Conservation (phyloP, 495 filamentous ascomycete species). For the Neurospora africana region DNA sequence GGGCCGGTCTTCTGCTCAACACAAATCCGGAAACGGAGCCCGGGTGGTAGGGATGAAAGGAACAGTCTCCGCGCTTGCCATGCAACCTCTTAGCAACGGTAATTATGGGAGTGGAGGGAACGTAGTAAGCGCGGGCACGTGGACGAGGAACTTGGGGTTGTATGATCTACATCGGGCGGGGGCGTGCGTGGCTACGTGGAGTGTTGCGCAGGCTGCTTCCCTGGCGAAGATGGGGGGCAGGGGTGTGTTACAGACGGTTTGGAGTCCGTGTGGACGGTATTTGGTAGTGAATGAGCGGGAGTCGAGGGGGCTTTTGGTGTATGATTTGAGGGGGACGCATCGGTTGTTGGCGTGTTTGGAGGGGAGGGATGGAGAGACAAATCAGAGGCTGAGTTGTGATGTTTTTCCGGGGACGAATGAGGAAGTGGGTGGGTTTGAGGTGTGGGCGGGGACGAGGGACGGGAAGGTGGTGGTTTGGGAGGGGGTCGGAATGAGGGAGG, state of each 20-base stretch:
- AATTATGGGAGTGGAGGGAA: slow-evolving; percentile 13
- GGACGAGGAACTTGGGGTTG: slow-evolving; percentile 62
- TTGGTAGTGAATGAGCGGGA: slow-evolving; percentile 78
- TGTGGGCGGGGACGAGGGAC: slow-evolving; percentile 80
- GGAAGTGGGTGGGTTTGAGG: slow-evolving; percentile 47
- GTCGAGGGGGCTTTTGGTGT: slow-evolving; percentile 62
- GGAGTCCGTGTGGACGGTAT: slow-evolving; percentile 83
- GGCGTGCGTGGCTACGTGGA: slow-evolving; percentile 58
- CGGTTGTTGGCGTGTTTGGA: slow-evolving; percentile 57
- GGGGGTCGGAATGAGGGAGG: slow-evolving; percentile 45
- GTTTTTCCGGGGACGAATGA: slow-evolving; percentile 38
- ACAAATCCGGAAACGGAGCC: slow-evolving; percentile 51
- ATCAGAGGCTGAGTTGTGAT: slow-evolving; percentile 72
- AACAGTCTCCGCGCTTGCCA: slow-evolving; percentile 55
- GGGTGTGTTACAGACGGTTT: slow-evolving; percentile 64
- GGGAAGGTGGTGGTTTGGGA: slow-evolving; percentile 71
- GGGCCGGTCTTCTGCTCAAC: slow-evolving; percentile 55
- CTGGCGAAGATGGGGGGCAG: slow-evolving; percentile 41
- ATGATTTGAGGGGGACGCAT: slow-evolving; percentile 69
- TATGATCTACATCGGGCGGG: slow-evolving; percentile 62
- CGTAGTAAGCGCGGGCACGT: slow-evolving; percentile 75
- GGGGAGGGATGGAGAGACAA: slow-evolving; percentile 60
- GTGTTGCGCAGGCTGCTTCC: slow-evolving; percentile 30
- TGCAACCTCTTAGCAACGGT: slow-evolving; percentile 19
- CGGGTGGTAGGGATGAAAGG: slow-evolving; percentile 69